Evolutionary conservation across 768 basidiomycete genomes (phyloP).

Genomic region (Termitomyces sp.): DNA sequence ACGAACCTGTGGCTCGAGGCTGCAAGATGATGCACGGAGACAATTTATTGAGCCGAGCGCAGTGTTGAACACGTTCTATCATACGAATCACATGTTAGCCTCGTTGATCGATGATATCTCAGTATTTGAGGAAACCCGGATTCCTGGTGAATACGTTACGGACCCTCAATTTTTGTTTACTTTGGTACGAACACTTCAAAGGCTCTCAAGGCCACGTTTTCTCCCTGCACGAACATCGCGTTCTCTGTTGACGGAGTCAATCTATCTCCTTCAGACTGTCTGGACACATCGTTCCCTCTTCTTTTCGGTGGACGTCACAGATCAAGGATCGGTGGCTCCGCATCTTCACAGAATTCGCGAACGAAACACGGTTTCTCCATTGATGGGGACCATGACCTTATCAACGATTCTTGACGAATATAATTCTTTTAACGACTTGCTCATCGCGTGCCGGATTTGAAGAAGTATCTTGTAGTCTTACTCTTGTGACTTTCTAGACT

Average conservation of each 20-base stretch:
- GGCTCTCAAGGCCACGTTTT: conserved; percentile 16
- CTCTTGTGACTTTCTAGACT: conserved; percentile 4
- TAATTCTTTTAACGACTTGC: conserved; percentile 14
- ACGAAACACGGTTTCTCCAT: conserved; percentile 19
- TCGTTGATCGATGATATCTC: conserved; percentile 43
- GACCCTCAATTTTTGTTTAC: conserved; percentile 8
- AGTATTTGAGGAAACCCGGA: conserved; percentile 22
- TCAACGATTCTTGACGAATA: conserved; percentile 38
- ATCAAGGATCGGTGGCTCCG: conserved; percentile 1
- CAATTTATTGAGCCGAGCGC: conserved; percentile 16
- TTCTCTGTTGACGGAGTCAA: conserved; percentile 19
- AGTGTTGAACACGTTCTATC: conserved; percentile 20
- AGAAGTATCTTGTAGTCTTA: conserved; percentile 7
- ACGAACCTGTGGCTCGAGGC: conserved; percentile 23
- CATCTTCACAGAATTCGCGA: conserved; percentile 14
- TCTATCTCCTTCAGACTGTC: conserved; percentile 18
- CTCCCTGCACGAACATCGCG: conserved; percentile 19
- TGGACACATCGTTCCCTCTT: not conserved
- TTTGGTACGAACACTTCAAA: conserved; percentile 10
- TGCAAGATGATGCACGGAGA: conserved; percentile 12
- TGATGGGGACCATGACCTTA: conserved; percentile 23
- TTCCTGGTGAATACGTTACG: conserved; percentile 28
- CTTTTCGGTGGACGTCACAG: conserved; percentile 3
- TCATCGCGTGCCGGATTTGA: conserved; percentile 4
- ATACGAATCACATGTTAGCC: conserved; percentile 25